Conservation (phyloP, 352 stramenopile genomes). For the Phytophthora multivora region DNA sequence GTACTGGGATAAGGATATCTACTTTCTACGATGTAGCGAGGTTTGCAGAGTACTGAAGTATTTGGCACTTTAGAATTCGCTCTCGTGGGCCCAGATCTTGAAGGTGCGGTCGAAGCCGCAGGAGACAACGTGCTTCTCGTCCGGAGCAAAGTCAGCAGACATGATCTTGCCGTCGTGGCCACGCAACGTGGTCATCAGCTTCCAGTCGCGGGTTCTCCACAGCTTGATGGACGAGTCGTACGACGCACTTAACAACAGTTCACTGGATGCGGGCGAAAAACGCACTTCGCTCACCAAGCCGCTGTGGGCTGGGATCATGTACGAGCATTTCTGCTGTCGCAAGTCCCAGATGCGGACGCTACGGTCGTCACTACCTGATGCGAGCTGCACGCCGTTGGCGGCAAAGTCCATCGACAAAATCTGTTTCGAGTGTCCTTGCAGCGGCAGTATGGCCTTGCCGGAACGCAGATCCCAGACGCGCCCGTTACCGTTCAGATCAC, state of each 20-base stretch:
- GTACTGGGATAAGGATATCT: background rate
- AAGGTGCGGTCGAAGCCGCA: constrained; percentile 92
- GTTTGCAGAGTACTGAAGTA: no score
- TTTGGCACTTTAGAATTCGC: constrained; percentile 72
- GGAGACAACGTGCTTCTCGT: constrained; percentile 90
- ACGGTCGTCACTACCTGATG: constrained; percentile 95
- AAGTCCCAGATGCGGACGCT: constrained; percentile 97
- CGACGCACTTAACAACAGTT: constrained; percentile 91
- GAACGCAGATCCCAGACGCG: constrained; percentile 97
- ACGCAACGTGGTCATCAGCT: constrained; percentile 84
- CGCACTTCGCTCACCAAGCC: constrained; percentile 94
- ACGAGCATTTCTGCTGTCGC: constrained; percentile 87
- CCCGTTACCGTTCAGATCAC: constrained; percentile 94
- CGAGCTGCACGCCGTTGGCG: constrained; percentile 93
- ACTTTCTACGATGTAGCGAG: no score
- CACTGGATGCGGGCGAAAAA: constrained; percentile 78
- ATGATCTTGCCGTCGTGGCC: constrained; percentile 97
- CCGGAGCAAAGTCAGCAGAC: constrained; percentile 89
- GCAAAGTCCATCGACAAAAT: constrained; percentile 94
- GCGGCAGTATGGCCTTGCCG: constrained; percentile 90
- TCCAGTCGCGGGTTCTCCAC: constrained; percentile 95
- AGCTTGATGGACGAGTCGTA: constrained; percentile 96
- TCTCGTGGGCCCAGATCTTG: constrained; percentile 92
- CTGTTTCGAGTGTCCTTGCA: constrained; percentile 95
- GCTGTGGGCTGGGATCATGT: constrained; percentile 95